phyloP scores from a whole-genome alignment of 257 asterid genomes.

The Echium plantagineum region DNA sequence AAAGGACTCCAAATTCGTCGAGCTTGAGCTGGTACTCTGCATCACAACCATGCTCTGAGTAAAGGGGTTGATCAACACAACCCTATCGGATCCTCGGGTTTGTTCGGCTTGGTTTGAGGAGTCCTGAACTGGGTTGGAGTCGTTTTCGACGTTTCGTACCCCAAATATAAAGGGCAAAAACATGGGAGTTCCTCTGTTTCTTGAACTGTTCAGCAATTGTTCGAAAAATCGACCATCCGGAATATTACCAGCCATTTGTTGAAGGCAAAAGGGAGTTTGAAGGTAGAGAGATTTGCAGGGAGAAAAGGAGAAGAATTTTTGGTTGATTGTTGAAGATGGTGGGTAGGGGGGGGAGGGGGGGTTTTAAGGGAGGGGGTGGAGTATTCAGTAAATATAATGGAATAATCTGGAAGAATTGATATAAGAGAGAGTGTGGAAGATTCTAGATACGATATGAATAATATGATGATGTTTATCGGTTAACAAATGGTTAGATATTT shows the following conservation, averaged over 20 bases:
- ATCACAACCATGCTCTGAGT: constrained; percentile 48
- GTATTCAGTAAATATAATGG: too few species aligned
- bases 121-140: constrained; percentile 17
- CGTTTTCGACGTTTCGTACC: constrained; percentile 12
- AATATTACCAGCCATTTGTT: background rate
- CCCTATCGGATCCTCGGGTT: constrained; percentile 22
- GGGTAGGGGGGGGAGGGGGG: too few species aligned
- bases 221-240: constrained; percentile 20
- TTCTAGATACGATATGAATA: too few species aligned
- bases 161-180: constrained; percentile 38
- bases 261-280: too few species aligned
- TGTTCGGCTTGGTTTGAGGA: constrained; percentile 18
- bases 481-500: too few species aligned
- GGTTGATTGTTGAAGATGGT: too few species aligned
- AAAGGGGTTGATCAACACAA: constrained; percentile 46
- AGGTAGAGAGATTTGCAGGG: too few species aligned
- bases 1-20: constrained; percentile 20
- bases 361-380: too few species aligned
- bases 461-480: too few species aligned
- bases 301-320: too few species aligned
- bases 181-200: constrained; percentile 33
- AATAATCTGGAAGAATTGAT: too few species aligned
- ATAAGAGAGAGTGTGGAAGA: too few species aligned
- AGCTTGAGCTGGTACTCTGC: constrained; percentile 15
- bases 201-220: constrained; percentile 19